phyloP scores from a whole-genome alignment of 371 early-diverging fungal species.

The Blastocladiella emersonii region DNA sequence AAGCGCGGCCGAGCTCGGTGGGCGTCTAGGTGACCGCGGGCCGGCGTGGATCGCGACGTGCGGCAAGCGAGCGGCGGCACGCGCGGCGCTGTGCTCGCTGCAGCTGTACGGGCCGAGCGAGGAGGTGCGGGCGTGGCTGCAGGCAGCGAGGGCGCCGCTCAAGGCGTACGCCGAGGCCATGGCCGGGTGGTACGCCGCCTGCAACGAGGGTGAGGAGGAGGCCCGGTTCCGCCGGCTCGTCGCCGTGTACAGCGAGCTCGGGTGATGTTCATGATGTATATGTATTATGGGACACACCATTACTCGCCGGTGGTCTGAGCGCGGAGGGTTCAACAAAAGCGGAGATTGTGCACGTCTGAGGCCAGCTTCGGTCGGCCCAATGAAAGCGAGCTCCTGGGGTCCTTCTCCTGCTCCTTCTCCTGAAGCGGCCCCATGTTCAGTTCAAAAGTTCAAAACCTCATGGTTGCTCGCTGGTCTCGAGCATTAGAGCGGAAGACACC shows the following conservation, averaged over 20 bases:
- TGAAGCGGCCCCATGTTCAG: no score
- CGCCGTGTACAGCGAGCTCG: neutral
- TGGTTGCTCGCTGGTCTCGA: no score
- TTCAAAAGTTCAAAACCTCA: no score
- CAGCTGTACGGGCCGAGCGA: neutral
- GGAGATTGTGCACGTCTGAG: no score
- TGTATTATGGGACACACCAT: no score
- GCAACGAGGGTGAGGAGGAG: neutral
- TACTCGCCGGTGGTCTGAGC: no score
- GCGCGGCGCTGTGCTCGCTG: neutral
- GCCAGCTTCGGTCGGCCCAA: no score
- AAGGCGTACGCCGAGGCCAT: neutral
- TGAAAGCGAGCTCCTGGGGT: no score
- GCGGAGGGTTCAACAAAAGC: no score
- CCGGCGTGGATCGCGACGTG: neutral
- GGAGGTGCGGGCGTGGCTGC: neutral
- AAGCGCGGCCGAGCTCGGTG: neutral
- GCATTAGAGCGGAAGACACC: no score
- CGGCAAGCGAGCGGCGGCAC: neutral
- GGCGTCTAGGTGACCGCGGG: neutral
- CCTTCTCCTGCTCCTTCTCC: no score
- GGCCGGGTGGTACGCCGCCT: neutral
- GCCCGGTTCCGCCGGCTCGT: neutral
- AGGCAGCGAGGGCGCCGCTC: neutral
- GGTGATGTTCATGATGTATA: no score